A percentile compares a stretch with the other conserved stretches of the same genome.
Evolutionary conservation across 2,329 filamentous ascomycete species (phyloP).

Genomic region (Mycocentrospora acerina): DNA sequence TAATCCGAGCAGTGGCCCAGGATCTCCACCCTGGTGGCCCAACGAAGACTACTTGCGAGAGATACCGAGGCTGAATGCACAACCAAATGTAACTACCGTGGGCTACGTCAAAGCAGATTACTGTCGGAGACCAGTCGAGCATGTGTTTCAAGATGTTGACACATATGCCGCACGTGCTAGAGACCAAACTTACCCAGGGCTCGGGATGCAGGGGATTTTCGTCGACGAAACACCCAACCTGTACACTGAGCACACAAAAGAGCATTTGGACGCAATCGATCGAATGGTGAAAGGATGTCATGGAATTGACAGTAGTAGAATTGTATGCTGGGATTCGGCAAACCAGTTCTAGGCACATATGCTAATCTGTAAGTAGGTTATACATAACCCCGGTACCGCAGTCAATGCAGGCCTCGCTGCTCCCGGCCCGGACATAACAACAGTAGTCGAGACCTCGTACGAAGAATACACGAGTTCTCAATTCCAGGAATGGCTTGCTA

Average conservation of each 20-base stretch:
- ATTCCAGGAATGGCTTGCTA: conserved; percentile 29
- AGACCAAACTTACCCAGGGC: conserved; percentile 23
- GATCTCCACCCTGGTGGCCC: conserved; percentile 45
- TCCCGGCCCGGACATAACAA: conserved; percentile 29
- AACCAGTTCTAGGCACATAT: background rate
- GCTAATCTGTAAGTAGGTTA: conserved; percentile 14
- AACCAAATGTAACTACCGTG: conserved; percentile 52
- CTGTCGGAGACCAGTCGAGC: conserved; percentile 26
- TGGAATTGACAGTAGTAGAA: conserved; percentile 8
- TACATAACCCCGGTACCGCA: conserved; percentile 35
- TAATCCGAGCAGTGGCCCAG: conserved; percentile 53
- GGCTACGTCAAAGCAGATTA: conserved; percentile 56
- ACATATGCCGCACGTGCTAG: conserved; percentile 49
- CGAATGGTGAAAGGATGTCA: conserved; percentile 8
- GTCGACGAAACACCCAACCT: conserved; percentile 52
- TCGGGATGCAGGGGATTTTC: conserved; percentile 53
- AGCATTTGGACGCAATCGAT: conserved; percentile 24
- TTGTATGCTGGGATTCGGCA: conserved; percentile 8
- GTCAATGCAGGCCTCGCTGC: conserved; percentile 19
- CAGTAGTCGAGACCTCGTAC: conserved; percentile 26
- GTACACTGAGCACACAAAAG: conserved; percentile 14
- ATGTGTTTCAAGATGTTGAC: conserved; percentile 44
- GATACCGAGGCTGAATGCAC: conserved; percentile 43
- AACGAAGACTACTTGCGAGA: conserved; percentile 51
- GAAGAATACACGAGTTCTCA: conserved; percentile 15